Percentiles rank a stretch among this genome's conserved stretches.
Conservation (phyloP, 257 asterid species). For the Jasminum sambac region DNA sequence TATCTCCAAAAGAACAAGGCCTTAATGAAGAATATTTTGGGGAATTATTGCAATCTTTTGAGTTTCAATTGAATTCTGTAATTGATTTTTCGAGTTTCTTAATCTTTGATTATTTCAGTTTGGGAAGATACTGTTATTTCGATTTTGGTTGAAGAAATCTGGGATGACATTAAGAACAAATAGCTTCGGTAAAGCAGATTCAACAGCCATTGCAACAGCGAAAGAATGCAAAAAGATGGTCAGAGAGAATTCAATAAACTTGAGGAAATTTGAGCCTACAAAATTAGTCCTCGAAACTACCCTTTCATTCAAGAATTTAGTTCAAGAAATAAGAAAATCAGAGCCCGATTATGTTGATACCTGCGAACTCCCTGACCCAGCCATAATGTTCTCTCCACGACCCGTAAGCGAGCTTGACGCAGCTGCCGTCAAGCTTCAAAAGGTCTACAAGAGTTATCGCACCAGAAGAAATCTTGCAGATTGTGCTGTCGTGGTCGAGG, state of each 20-base stretch:
- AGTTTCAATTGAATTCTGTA: not conserved
- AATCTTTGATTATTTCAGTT: slow-evolving; percentile 40
- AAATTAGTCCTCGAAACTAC: slow-evolving; percentile 55
- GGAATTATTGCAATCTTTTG: too few relatives aligned
- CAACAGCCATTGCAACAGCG: slow-evolving; percentile 29
- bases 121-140: slow-evolving; percentile 41
- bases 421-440: slow-evolving; percentile 85
- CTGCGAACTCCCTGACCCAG: slow-evolving; percentile 55
- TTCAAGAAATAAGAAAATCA: slow-evolving; percentile 36
- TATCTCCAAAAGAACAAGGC: too few relatives aligned
- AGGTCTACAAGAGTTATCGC: slow-evolving; percentile 88
- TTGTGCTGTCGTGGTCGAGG: slow-evolving; percentile 97
- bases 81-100: slow-evolving; percentile 24
- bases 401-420: slow-evolving; percentile 87
- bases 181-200: slow-evolving; percentile 37
- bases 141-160: slow-evolving; percentile 17
- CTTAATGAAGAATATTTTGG: too few relatives aligned
- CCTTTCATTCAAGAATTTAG: slow-evolving; percentile 67
- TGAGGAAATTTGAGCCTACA: slow-evolving; percentile 58
- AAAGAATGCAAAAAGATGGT: slow-evolving; percentile 34
- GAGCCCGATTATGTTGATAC: slow-evolving; percentile 18
- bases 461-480: slow-evolving; percentile 90
- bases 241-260: slow-evolving; percentile 59
- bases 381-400: slow-evolving; percentile 58
- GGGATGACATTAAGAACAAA: slow-evolving; percentile 36